Conservation (phyloP, 2,329 filamentous ascomycete genomes). For the Neofusicoccum sp. region DNA sequence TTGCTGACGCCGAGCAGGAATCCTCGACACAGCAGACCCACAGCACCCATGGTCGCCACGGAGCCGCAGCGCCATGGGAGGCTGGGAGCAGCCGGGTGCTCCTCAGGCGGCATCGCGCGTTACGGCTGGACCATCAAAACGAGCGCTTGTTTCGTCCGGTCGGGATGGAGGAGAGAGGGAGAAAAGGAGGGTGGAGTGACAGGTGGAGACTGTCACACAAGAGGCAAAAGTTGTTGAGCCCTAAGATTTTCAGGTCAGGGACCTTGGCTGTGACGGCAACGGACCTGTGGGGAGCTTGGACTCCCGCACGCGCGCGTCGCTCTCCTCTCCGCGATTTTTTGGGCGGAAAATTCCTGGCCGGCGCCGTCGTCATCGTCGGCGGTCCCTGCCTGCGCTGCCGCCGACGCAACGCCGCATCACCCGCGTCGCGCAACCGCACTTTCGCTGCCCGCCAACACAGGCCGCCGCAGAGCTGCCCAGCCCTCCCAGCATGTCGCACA, state of each 20-base stretch:
- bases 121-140: slow-evolving; percentile 35
- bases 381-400: background rate
- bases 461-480: background rate
- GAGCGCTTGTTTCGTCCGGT: background rate
- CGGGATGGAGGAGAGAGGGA: background rate
- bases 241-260: slow-evolving; percentile 7
- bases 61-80: slow-evolving; percentile 74
- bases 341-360: slow-evolving; percentile 8
- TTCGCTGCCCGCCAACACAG: background rate
- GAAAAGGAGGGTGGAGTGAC: background rate
- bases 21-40: slow-evolving; percentile 68
- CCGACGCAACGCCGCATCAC: background rate
- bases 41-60: slow-evolving; percentile 72
- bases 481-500: slow-evolving; percentile 50
- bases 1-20: slow-evolving; percentile 77
- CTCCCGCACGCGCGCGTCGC: slow-evolving; percentile 8
- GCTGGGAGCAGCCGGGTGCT: slow-evolving; percentile 57
- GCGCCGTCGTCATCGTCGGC: slow-evolving; percentile 11
- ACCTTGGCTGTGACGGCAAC: background rate
- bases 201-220: background rate
- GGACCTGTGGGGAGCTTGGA: slow-evolving; percentile 13
- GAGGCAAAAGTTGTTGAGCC: slow-evolving; percentile 5
- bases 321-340: slow-evolving; percentile 7
- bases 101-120: slow-evolving; percentile 31
- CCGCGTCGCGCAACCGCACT: background rate